phyloP scores from a whole-genome alignment of 192 early-diverging fungal genomes.

The Piromyces finnis region DNA sequence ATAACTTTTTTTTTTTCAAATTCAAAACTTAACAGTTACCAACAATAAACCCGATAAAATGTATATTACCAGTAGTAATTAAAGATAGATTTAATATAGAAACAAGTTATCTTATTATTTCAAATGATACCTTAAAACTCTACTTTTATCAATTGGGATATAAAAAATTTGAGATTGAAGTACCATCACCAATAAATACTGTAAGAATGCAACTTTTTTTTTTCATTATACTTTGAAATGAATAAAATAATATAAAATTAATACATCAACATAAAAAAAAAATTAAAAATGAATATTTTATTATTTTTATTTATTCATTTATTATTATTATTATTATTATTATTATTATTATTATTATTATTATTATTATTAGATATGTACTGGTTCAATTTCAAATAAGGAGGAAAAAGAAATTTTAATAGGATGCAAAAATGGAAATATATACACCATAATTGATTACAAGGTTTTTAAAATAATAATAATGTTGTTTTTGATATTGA shows the following conservation, averaged over 20 bases:
- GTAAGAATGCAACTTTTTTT: background rate
- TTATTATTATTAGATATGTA: background rate
- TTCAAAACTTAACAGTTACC: background rate
- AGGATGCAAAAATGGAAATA: background rate
- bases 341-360: background rate
- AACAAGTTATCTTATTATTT: background rate
- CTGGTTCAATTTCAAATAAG: background rate
- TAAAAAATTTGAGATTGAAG: background rate
- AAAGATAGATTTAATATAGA: background rate
- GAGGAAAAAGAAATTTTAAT: background rate
- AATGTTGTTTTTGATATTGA: too few relatives aligned
- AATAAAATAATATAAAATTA: too few relatives aligned
- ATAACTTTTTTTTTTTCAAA: too few relatives aligned
- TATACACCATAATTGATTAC: background rate
- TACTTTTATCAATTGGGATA: background rate
- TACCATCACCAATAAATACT: background rate
- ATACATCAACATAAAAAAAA: too few relatives aligned
- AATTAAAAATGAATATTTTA: too few relatives aligned
- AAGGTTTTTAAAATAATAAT: too few relatives aligned
- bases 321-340: too few relatives aligned
- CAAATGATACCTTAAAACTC: background rate
- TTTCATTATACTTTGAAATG: too few relatives aligned
- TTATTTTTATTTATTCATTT: too few relatives aligned
- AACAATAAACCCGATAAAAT: background rate
- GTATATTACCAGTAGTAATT: background rate